Evolutionary conservation across 2,329 filamentous ascomycete species (phyloP).

Genomic region (Ophiostoma ulmi): DNA sequence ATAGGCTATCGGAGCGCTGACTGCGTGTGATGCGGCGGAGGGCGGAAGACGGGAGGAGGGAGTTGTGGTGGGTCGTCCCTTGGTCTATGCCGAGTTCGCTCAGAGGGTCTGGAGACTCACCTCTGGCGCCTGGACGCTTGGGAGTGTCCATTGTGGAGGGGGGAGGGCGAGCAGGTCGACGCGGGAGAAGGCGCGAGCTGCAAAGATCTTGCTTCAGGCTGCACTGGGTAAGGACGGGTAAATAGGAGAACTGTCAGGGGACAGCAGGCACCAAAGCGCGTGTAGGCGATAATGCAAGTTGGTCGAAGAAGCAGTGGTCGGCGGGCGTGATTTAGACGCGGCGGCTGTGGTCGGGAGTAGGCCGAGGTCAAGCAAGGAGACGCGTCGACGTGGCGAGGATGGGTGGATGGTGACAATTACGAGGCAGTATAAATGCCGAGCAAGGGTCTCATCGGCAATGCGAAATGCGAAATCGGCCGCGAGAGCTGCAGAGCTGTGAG

Average conservation of each 20-base stretch:
- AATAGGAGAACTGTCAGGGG: not conserved
- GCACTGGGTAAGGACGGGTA: not conserved
- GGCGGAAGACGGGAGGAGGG: conserved; percentile 27
- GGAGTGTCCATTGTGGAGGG: not conserved
- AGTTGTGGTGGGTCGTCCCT: not conserved
- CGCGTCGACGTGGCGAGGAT: not conserved
- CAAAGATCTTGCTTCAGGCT: not conserved
- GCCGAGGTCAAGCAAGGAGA: not conserved
- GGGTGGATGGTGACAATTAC: not conserved
- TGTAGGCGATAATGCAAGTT: not conserved
- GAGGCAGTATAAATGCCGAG: not conserved
- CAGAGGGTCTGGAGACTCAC: conserved; percentile 12
- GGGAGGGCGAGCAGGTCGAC: not conserved
- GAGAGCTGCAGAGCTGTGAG: not conserved
- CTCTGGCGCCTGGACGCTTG: not conserved
- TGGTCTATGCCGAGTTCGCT: conserved; percentile 7
- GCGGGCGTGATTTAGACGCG: not conserved
- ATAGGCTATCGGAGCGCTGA: conserved; percentile 32
- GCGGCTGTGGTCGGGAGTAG: not conserved
- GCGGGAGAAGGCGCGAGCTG: not conserved
- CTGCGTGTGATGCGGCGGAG: conserved; percentile 43
- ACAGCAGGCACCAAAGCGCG: not conserved
- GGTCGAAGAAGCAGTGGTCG: not conserved
- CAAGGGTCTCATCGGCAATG: not conserved
- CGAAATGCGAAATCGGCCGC: not conserved